A percentile compares a stretch with the other conserved stretches of the same genome.
phyloP scores from a whole-genome alignment of 768 basidiomycete genomes.

The Fistulinella prunicolor region DNA sequence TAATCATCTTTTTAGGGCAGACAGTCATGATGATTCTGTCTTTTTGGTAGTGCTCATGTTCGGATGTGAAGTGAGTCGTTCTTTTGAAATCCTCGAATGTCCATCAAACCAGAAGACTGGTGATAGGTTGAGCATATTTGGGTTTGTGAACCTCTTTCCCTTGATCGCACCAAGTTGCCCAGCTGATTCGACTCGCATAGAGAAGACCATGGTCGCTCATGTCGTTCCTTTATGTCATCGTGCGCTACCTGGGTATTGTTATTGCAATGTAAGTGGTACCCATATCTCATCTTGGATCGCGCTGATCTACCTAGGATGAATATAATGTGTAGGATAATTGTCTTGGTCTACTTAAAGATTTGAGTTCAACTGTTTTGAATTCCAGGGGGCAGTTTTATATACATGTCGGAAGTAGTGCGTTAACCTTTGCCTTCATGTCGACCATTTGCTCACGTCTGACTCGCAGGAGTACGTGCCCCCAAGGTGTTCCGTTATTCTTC shows the following conservation, averaged over 20 bases:
- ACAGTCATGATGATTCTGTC: background rate
- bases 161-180: background rate
- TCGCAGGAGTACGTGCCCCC: slow-evolving; percentile 1
- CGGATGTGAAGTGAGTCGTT: slow-evolving; percentile 1
- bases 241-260: slow-evolving; percentile 8
- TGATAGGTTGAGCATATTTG: slow-evolving; percentile 5
- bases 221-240: slow-evolving; percentile 6
- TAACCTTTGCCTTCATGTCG: background rate
- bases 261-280: slow-evolving; percentile 6
- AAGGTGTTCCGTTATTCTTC: background rate
- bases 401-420: slow-evolving; percentile 1
- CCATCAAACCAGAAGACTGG: background rate
- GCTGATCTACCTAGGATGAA: slow-evolving; percentile 1
- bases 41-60: slow-evolving; percentile 3
- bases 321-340: background rate
- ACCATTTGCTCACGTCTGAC: background rate
- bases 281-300: background rate
- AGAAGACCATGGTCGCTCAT: slow-evolving; percentile 7
- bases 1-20: background rate
- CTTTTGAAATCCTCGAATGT: background rate
- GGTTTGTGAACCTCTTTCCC: background rate
- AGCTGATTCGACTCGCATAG: background rate
- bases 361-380: background rate
- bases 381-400: slow-evolving; percentile 1
- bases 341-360: no score